phyloP scores from a whole-genome alignment of 768 basidiomycete genomes.

The Vararia minispora region DNA sequence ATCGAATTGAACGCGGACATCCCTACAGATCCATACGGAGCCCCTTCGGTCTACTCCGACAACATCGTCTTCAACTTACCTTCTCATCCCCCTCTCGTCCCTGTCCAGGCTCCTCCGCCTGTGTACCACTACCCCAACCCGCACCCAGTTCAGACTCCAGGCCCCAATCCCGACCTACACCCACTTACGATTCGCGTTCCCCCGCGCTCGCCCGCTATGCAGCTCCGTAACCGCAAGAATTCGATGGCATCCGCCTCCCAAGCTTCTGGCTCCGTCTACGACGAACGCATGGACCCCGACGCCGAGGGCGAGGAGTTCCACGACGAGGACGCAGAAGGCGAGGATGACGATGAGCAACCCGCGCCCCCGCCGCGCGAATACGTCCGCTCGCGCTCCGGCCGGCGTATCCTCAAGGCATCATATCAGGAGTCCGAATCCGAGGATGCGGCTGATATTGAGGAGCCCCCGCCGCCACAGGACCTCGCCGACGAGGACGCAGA shows the following conservation, averaged over 20 bases:
- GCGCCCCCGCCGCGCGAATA: constrained; percentile 8
- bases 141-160: too few species aligned
- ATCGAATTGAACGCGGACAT: too few species aligned
- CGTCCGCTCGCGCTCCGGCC: constrained; percentile 16
- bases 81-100: too few species aligned
- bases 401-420: constrained; percentile 16
- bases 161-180: too few species aligned
- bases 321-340: constrained; percentile 14
- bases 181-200: too few species aligned
- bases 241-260: constrained; percentile 13
- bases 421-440: constrained; percentile 21
- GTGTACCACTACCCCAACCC: too few species aligned
- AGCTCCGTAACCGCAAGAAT: constrained; percentile 11
- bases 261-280: constrained; percentile 25
- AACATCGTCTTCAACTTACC: too few species aligned
- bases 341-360: constrained; percentile 14
- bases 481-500: constrained; percentile 6
- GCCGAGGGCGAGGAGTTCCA: constrained; percentile 10
- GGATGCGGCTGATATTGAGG: constrained; percentile 8
- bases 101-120: too few species aligned
- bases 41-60: too few species aligned
- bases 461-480: constrained; percentile 4
- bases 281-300: constrained; percentile 23
- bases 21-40: too few species aligned
- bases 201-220: too few species aligned